Evolutionary conservation across 495 filamentous ascomycete species (phyloP).

Genomic region (Astrothelium macrocarpum): DNA sequence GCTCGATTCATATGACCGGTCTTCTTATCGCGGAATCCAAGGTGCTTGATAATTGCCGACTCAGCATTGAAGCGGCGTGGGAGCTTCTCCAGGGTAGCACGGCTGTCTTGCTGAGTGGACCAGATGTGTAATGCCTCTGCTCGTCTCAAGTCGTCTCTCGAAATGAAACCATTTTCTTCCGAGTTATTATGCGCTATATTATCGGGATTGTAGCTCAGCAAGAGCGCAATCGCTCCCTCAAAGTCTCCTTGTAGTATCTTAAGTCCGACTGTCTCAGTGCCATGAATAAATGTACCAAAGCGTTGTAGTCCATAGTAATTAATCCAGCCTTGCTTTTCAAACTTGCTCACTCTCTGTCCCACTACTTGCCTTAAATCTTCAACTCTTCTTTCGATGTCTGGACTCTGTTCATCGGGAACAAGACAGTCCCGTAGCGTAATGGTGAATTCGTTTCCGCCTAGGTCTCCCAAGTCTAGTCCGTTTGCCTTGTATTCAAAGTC

Average conservation of each 20-base stretch:
- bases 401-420: conserved; percentile 43
- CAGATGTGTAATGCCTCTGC: conserved; percentile 68
- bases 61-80: conserved; percentile 79
- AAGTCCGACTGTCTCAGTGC: conserved; percentile 72
- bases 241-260: conserved; percentile 75
- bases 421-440: conserved; percentile 80
- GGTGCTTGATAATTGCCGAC: conserved; percentile 61
- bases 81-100: conserved; percentile 53
- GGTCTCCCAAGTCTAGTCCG: conserved; percentile 69
- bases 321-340: conserved; percentile 66
- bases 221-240: conserved; percentile 61
- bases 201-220: conserved; percentile 54
- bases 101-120: conserved; percentile 44
- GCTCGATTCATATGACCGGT: conserved; percentile 18
- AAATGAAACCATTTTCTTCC: conserved; percentile 33
- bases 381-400: conserved; percentile 31
- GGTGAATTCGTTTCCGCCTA: conserved; percentile 80
- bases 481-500: conserved; percentile 64
- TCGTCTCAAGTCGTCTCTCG: conserved; percentile 64
- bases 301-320: conserved; percentile 96
- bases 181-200: conserved; percentile 30
- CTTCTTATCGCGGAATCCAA: conserved; percentile 35
- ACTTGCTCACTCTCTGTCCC: conserved; percentile 40
- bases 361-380: conserved; percentile 45
- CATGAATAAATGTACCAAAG: conserved; percentile 74